phyloP scores from a whole-genome alignment of 257 asterid species.

The Capsicum chinense region DNA sequence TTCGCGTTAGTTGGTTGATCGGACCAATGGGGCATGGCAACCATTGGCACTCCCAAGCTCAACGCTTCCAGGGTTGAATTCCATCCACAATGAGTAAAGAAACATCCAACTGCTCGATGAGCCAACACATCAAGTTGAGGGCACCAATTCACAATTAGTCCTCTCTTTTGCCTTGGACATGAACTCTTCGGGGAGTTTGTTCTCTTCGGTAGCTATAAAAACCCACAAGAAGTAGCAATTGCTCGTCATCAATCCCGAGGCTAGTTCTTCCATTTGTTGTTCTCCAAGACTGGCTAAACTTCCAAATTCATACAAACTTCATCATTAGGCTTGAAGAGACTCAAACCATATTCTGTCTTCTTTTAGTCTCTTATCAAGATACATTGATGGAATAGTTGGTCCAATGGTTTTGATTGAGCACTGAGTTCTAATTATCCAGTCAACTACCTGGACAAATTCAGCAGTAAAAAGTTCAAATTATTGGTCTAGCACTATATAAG shows the following conservation, averaged over 20 bases:
- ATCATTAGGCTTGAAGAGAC: neutral
- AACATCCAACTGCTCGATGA: conserved; percentile 38
- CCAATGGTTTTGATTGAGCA: neutral
- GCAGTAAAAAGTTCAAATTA: no score
- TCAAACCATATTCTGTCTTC: neutral
- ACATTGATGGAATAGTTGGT: neutral
- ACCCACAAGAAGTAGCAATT: conserved; percentile 26
- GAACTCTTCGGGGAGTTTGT: conserved; percentile 39
- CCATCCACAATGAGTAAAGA: conserved; percentile 42
- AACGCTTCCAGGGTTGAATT: neutral
- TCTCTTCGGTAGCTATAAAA: conserved; percentile 28
- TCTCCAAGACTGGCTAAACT: neutral
- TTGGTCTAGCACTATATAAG: no score
- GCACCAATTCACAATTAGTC: conserved; percentile 41
- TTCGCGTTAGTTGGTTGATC: conserved; percentile 26
- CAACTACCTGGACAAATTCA: neutral
- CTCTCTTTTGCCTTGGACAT: conserved; percentile 14
- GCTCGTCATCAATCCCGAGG: conserved; percentile 29
- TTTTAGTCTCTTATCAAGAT: neutral
- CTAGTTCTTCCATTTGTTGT: conserved; percentile 41
- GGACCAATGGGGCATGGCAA: neutral
- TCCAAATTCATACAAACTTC: conserved; percentile 20
- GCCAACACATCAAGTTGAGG: conserved; percentile 41
- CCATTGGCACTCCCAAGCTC: neutral
- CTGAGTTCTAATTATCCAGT: neutral